Evolutionary conservation across 208 protist species (phyloP), one percentile per base, ranked within the genome.

Genomic region (Naegleria fowleri): DNA sequence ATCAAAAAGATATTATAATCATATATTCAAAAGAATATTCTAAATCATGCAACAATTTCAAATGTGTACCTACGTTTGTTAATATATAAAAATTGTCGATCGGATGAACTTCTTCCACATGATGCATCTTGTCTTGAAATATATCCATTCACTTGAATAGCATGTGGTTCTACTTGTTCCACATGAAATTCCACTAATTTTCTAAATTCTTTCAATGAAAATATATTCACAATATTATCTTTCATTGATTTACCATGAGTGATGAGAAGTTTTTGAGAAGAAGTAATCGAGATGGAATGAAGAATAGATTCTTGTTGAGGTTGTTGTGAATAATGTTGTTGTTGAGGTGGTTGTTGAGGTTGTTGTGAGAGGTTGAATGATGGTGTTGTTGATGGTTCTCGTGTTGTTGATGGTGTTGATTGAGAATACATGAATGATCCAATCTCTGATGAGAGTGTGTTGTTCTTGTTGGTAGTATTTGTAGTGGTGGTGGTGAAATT

Each of bases 81-180:
- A 16, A 95, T 40, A 79, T 90, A 95, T 13, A 95, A 55, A 83
- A 94, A 95, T 87, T 95, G 94, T 88, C 91, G 38, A 79, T 95
- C 94, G 1, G n/a, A 22, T 29, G 48, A 86, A 58, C 87, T 88
- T 36, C 92, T 83, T n/a, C 92, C 92, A 36, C 79, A 90, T 33
- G 90, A 90, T 39, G 40, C 15, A 13, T 83, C 79, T 11, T 55
- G 52, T 33, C 75, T 91, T 15, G 92, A 93, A 7, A 93, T 75
- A 48, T 90, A 92, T 29, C 92, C 92, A 83, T 86, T 88, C 19
- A 93, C 83, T 5, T 88, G 91, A 86, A 43, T 58, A 41, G 58
- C 83, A 87, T 33, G 25, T 33, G 25, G 13, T 55, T 55, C 1
- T n/a, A 48, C 1, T n/a, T 75, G 13, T 16, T n/a, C 58, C 13